Conservation (phyloP, 306 rosid species). For the Phaseolus lunatus region DNA sequence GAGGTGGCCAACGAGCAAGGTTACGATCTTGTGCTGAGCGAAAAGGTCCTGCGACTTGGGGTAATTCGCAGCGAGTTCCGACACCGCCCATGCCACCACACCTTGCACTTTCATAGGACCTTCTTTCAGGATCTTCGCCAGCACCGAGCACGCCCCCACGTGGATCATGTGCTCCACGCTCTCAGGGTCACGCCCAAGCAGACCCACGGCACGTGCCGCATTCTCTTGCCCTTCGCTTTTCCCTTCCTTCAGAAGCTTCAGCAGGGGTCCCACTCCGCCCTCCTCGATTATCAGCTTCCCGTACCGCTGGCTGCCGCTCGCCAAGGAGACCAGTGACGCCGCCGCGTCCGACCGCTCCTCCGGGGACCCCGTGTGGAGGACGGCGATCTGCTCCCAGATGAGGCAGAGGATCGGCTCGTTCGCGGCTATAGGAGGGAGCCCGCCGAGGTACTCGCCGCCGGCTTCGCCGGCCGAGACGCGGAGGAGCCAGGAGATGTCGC, state of each 20-base stretch:
- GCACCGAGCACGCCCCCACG: constrained; percentile 72
- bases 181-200: constrained; percentile 75
- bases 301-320: constrained; percentile 68
- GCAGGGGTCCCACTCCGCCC: constrained; percentile 76
- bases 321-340: constrained; percentile 75
- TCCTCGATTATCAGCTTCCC: constrained; percentile 83
- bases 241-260: constrained; percentile 80
- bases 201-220: constrained; percentile 75
- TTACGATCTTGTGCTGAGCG: constrained; percentile 78
- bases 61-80: constrained; percentile 71
- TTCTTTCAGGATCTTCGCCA: constrained; percentile 76
- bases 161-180: constrained; percentile 76
- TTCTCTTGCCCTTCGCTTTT: constrained; percentile 76
- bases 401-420: constrained; percentile 83
- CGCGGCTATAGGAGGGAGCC: constrained; percentile 87
- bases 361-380: constrained; percentile 58
- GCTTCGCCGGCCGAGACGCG: constrained; percentile 72
- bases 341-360: constrained; percentile 87
- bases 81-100: constrained; percentile 79
- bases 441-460: constrained; percentile 69
- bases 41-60: constrained; percentile 89
- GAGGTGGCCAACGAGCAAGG: constrained; percentile 83
- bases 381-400: constrained; percentile 92
- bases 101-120: constrained; percentile 85
- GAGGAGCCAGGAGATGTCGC: constrained; percentile 91